These are phyloP conservation scores for Russula griseocarnosa DNA, from an alignment of 768 basidiomycete species.

Conservation along the genomic window DNA sequence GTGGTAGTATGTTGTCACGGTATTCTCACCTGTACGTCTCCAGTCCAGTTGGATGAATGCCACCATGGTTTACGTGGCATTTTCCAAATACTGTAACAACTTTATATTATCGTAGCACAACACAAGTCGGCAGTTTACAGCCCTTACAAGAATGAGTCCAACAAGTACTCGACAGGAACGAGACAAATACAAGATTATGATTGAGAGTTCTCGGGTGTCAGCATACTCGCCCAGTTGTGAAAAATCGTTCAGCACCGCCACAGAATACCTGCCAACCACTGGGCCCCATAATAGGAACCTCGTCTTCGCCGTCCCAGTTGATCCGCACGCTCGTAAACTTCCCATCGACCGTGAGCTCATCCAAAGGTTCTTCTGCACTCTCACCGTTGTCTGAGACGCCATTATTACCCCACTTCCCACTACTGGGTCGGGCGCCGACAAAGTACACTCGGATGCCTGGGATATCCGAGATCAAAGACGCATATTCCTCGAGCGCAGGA, in stretches of 20 bases:
- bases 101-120: no score
- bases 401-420: constrained; percentile 1
- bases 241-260: not conserved
- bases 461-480: not conserved
- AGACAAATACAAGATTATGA: not conserved
- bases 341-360: constrained; percentile 5
- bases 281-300: constrained; percentile 7
- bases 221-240: not conserved
- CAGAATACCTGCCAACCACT: constrained; percentile 1
- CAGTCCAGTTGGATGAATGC: no score
- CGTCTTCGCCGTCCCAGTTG: constrained; percentile 9
- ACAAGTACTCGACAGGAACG: not conserved
- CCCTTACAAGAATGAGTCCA: not conserved
- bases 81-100: no score
- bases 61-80: no score
- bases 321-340: constrained; percentile 6
- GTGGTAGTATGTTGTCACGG: no score
- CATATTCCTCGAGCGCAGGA: not conserved
- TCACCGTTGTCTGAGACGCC: no score
- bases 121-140: not conserved
- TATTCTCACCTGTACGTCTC: no score
- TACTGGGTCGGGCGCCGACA: constrained; percentile 3
- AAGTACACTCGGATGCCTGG: constrained; percentile 4
- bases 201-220: not conserved
- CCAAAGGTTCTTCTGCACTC: not conserved